Conservation (phyloP, 805 yeast genomes). For the Brettanomyces custersianus region DNA sequence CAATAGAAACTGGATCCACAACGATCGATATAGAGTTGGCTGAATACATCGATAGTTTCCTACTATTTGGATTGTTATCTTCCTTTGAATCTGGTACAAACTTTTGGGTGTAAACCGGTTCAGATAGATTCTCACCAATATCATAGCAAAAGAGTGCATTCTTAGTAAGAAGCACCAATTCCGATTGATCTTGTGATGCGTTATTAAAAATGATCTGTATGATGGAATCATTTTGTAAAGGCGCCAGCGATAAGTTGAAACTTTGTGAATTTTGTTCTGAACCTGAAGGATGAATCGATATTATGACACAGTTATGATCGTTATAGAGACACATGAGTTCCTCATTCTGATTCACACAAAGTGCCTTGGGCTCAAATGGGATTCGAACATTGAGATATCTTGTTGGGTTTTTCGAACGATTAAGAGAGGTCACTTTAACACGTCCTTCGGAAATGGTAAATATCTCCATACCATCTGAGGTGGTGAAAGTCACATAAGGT, state of each 20-base stretch:
- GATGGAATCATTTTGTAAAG: constrained; percentile 19
- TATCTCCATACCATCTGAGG: constrained; percentile 19
- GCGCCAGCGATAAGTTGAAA: constrained; percentile 6
- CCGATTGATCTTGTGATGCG: constrained; percentile 33
- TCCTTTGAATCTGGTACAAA: constrained; percentile 11
- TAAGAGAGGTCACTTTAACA: constrained; percentile 14
- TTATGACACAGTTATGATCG: constrained; percentile 8
- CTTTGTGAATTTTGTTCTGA: constrained; percentile 9
- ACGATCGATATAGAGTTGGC: constrained; percentile 8
- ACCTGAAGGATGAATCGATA: constrained; percentile 14
- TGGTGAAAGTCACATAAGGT: constrained; percentile 16
- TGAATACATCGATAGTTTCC: background rate
- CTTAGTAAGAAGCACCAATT: constrained; percentile 34
- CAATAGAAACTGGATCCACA: constrained; percentile 31
- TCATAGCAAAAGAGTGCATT: constrained; percentile 28
- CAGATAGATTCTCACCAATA: constrained; percentile 17
- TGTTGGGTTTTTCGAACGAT: background rate
- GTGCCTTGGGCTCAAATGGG: constrained; percentile 18
- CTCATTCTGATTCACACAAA: constrained; percentile 18
- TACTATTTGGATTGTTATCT: constrained; percentile 13
- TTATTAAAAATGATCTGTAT: constrained; percentile 37
- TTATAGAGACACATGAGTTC: constrained; percentile 21
- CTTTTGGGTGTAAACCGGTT: constrained; percentile 16
- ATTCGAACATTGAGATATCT: constrained; percentile 8
- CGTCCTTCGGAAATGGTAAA: constrained; percentile 15